These are phyloP conservation scores for Tylopilus intermedius DNA, from an alignment of 768 basidiomycete genomes.

Conservation along the genomic window DNA sequence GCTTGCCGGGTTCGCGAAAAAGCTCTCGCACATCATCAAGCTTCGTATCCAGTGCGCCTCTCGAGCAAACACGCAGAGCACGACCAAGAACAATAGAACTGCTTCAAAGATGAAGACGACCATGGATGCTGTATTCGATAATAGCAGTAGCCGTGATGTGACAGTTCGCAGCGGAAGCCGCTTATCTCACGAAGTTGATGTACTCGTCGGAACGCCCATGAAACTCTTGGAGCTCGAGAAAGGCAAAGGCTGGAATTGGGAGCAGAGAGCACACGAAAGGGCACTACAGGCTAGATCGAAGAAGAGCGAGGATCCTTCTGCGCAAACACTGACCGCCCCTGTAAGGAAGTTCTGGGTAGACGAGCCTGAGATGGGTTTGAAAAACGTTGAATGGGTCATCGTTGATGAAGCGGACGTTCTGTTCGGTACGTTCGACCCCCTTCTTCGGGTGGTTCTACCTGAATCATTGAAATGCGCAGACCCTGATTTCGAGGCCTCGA, in stretches of 20 bases:
- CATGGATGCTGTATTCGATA: constrained; percentile 17
- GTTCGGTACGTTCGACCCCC: constrained; percentile 51
- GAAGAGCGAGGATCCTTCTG: constrained; percentile 18
- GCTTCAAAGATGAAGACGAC: constrained; percentile 45
- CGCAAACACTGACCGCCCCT: constrained; percentile 19
- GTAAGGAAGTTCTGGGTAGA: constrained; percentile 38
- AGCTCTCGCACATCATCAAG: constrained; percentile 67
- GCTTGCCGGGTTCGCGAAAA: constrained; percentile 68
- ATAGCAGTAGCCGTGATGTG: constrained; percentile 24
- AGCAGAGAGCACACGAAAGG: constrained; percentile 25
- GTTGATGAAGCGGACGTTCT: constrained; percentile 90
- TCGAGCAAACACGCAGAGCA: constrained; percentile 44
- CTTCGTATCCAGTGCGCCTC: constrained; percentile 72
- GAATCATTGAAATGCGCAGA: constrained; percentile 40
- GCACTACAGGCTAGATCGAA: constrained; percentile 22
- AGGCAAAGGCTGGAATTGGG: constrained; percentile 51
- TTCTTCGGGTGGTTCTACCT: neutral
- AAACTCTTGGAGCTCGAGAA: constrained; percentile 58
- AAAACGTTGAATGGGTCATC: constrained; percentile 81
- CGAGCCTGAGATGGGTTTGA: constrained; percentile 56
- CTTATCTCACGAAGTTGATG: constrained; percentile 37
- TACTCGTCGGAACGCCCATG: constrained; percentile 61
- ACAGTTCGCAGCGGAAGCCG: constrained; percentile 22
- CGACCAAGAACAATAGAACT: constrained; percentile 29
- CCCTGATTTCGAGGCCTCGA: constrained; percentile 75